Percentiles rank a stretch among this genome's conserved stretches.
Conservation (phyloP, 2,329 filamentous ascomycete species). For the Hymenoscyphus repandus region DNA sequence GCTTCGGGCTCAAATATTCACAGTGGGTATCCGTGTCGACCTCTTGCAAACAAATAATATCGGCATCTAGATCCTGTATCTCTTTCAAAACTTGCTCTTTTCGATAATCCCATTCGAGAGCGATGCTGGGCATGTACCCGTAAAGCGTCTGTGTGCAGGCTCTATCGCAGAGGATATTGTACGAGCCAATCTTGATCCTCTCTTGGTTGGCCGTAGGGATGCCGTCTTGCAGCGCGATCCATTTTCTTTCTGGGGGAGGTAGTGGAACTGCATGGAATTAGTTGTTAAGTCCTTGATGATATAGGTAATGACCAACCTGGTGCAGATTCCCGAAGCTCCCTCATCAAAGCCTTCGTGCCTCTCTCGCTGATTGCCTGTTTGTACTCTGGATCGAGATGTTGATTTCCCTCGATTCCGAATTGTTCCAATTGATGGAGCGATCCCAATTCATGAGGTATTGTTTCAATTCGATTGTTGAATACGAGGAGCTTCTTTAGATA, state of each 20-base stretch:
- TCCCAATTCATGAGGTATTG: constrained; percentile 80
- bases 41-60: constrained; percentile 91
- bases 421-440: constrained; percentile 84
- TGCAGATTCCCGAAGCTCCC: constrained; percentile 75
- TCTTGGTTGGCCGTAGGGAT: constrained; percentile 51
- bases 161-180: constrained; percentile 94
- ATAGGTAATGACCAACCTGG: constrained; percentile 58
- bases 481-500: constrained; percentile 80
- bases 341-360: constrained; percentile 81
- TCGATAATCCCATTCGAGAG: constrained; percentile 82
- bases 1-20: constrained; percentile 80
- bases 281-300: constrained; percentile 15
- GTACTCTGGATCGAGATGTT: constrained; percentile 61
- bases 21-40: constrained; percentile 89
- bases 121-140: constrained; percentile 80
- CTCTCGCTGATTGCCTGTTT: constrained; percentile 82
- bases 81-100: constrained; percentile 79
- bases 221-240: constrained; percentile 71
- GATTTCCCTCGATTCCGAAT: constrained; percentile 89
- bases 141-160: constrained; percentile 82
- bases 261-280: constrained; percentile 55
- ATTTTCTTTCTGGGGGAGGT: constrained; percentile 70
- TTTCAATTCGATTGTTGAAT: constrained; percentile 84
- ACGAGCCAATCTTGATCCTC: constrained; percentile 79
- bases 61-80: constrained; percentile 71